These are phyloP conservation scores for Murraya paniculata DNA, from an alignment of 345 rosid genomes.

Conservation along the genomic window DNA sequence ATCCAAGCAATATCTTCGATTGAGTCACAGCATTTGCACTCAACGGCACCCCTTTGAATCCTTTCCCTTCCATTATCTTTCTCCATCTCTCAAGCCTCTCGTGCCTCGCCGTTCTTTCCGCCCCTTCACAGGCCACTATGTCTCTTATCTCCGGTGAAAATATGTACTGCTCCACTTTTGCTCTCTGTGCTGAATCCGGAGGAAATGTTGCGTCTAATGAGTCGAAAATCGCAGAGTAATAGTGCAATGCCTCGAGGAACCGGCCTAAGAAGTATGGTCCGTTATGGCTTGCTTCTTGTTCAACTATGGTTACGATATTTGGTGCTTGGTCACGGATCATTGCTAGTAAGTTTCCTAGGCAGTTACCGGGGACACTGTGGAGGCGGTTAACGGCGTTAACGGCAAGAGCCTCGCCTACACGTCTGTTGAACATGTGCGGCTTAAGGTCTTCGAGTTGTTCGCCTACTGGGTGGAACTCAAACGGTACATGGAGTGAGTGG, in stretches of 20 bases:
- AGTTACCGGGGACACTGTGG: slow-evolving; percentile 45
- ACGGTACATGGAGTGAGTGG: slow-evolving; percentile 60
- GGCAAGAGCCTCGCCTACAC: slow-evolving; percentile 64
- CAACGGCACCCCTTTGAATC: slow-evolving; percentile 51
- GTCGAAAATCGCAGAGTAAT: slow-evolving; percentile 63
- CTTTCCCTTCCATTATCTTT: slow-evolving; percentile 62
- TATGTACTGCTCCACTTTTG: slow-evolving; percentile 61
- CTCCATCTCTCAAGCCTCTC: slow-evolving; percentile 73
- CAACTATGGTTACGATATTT: slow-evolving; percentile 57
- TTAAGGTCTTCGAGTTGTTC: slow-evolving; percentile 54
- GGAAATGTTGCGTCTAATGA: slow-evolving; percentile 64
- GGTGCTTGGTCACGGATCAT: slow-evolving; percentile 72
- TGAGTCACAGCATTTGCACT: slow-evolving; percentile 70
- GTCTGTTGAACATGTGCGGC: slow-evolving; percentile 63
- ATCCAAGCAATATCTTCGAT: slow-evolving; percentile 51
- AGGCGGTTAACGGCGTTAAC: slow-evolving; percentile 55
- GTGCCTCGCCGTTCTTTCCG: slow-evolving; percentile 56
- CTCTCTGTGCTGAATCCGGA: slow-evolving; percentile 53
- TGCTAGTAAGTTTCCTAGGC: slow-evolving; percentile 42
- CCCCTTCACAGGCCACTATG: slow-evolving; percentile 60
- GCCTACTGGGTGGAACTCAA: slow-evolving; percentile 58
- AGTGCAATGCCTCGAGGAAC: slow-evolving; percentile 68
- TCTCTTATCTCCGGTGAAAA: slow-evolving; percentile 63
- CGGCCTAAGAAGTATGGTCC: slow-evolving; percentile 61
- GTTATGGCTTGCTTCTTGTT: slow-evolving; percentile 69